Evolutionary conservation across 225 moss, liverwort and hornwort species (phyloP).

Genomic region (Pleurozium schreberi): DNA sequence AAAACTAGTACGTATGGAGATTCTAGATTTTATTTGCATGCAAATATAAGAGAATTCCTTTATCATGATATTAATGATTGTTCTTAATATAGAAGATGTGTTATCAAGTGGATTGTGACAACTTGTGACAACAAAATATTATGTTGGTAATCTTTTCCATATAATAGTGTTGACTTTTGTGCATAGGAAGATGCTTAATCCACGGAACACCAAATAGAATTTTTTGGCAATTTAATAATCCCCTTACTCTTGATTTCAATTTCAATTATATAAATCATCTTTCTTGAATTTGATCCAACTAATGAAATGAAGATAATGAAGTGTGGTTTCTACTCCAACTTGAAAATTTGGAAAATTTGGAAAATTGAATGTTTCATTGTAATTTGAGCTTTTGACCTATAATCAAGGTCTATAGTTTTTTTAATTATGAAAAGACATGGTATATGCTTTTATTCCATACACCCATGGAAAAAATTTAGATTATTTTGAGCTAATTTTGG

Average conservation of each 20-base stretch:
- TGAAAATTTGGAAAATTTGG: not conserved
- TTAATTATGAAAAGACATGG: accelerated
- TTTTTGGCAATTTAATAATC: not conserved
- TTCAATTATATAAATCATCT: not conserved
- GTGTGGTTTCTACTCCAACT: not conserved
- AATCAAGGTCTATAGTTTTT: not conserved
- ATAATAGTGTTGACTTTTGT: not conserved
- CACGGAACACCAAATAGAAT: accelerated
- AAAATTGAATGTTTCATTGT: not conserved
- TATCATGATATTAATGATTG: not conserved
- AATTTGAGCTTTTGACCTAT: too few relatives aligned
- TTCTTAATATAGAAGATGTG: not conserved
- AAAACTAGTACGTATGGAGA: not conserved
- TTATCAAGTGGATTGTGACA: not conserved
- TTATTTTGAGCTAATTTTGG: not conserved
- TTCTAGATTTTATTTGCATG: not conserved
- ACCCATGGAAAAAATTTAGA: not conserved
- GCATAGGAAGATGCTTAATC: not conserved
- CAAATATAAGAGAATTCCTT: not conserved
- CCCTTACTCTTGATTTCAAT: not conserved
- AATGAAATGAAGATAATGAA: not conserved
- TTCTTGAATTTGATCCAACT: not conserved
- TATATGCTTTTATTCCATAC: not conserved
- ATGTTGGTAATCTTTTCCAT: too few relatives aligned
- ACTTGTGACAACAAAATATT: too few relatives aligned